Evolutionary conservation across 176 grass and related monocot species (phyloP).

Genomic region (Rhynchospora pubera): DNA sequence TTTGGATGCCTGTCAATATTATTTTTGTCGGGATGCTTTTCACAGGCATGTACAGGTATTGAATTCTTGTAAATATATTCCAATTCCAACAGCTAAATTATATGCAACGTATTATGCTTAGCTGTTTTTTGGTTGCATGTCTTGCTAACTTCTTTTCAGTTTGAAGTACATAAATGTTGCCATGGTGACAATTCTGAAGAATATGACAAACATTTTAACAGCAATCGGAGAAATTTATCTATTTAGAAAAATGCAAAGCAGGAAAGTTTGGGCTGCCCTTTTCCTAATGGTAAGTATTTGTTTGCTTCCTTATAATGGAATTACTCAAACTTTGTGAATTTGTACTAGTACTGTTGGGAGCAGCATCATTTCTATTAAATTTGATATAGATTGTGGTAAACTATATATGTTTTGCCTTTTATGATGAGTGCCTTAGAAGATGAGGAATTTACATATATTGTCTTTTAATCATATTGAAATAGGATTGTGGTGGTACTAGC

Average conservation of each 20-base stretch:
- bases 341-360: neutral
- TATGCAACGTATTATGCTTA: slow-evolving; percentile 8
- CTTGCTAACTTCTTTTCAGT: slow-evolving; percentile 33
- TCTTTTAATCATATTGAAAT: neutral
- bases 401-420: too few species aligned
- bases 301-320: neutral
- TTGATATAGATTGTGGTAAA: neutral
- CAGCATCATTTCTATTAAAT: neutral
- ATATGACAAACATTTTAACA: slow-evolving; percentile 87
- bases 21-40: slow-evolving; percentile 80
- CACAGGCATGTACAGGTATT: slow-evolving; percentile 85
- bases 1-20: slow-evolving; percentile 85
- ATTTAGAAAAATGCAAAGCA: slow-evolving; percentile 66
- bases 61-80: neutral
- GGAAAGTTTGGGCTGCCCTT: slow-evolving; percentile 78
- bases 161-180: slow-evolving; percentile 96
- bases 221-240: slow-evolving; percentile 73
- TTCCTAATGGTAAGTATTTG: slow-evolving; percentile 61
- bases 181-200: slow-evolving; percentile 87
- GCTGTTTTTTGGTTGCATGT: neutral
- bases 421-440: neutral
- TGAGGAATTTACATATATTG: neutral
- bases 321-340: neutral
- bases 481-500: neutral
- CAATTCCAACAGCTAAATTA: neutral